These are phyloP conservation scores for Ottelia alismoides DNA, from an alignment of 106 monocot genomes.

Conservation along the genomic window DNA sequence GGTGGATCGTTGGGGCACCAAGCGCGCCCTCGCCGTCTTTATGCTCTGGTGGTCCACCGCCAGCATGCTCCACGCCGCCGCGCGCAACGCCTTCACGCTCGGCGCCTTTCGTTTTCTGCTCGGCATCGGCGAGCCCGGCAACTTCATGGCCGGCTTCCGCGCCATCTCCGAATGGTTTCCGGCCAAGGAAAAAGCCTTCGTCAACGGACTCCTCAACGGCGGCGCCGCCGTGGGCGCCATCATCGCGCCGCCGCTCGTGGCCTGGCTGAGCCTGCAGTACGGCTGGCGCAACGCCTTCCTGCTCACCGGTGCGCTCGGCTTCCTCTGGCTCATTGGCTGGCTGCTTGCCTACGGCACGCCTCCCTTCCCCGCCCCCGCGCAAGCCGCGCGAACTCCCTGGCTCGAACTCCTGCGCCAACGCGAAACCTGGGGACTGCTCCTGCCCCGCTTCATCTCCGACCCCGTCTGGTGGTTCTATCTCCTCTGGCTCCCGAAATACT, in stretches of 20 bases:
- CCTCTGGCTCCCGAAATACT: neutral
- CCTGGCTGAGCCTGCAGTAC: neutral
- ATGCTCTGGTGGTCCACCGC: neutral
- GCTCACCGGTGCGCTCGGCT: neutral
- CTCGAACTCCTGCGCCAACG: neutral
- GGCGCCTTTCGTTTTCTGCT: neutral
- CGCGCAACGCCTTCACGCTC: neutral
- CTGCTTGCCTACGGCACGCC: neutral
- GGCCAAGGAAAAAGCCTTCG: neutral
- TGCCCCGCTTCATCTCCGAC: neutral
- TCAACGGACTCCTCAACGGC: neutral
- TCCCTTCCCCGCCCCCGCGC: no score
- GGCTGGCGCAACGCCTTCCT: neutral
- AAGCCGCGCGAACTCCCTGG: neutral
- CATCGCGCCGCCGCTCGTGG: neutral
- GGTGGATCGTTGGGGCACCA: neutral
- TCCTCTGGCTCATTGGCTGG: neutral
- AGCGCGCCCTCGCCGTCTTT: neutral
- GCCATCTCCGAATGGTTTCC: neutral
- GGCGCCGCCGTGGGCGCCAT: neutral
- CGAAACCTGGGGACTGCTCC: neutral
- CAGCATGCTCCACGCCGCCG: neutral
- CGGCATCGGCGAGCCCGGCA: neutral
- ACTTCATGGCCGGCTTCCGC: neutral
- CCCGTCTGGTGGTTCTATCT: neutral